Percentiles rank a stretch among this genome's conserved stretches.
Conservation (phyloP, 306 rosid genomes). For the Dalbergia cochinchinensis region DNA sequence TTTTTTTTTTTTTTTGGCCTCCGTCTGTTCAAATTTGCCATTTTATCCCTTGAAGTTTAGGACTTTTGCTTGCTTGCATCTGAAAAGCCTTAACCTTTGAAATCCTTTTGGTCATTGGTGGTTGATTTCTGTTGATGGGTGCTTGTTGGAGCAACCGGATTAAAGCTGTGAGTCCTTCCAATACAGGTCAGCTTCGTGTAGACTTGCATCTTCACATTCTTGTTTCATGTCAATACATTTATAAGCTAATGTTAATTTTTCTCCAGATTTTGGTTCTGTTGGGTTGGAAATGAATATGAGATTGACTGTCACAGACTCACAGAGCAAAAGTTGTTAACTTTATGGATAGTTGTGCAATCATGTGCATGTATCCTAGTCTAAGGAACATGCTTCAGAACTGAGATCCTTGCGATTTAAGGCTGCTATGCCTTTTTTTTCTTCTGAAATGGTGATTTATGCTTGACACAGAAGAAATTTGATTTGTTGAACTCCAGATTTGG, state of each 20-base stretch:
- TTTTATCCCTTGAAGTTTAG: conserved; percentile 32
- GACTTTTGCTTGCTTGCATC: conserved; percentile 39
- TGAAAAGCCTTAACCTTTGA: conserved; percentile 44
- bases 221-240: neutral
- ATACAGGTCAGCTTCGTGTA: conserved; percentile 62
- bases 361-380: conserved; percentile 20
- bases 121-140: conserved; percentile 76
- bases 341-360: conserved; percentile 26
- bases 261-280: conserved; percentile 19
- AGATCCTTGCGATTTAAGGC: conserved; percentile 44
- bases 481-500: conserved; percentile 30
- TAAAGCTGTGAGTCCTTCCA: conserved; percentile 73
- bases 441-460: conserved; percentile 38
- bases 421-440: conserved; percentile 33
- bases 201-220: conserved; percentile 8
- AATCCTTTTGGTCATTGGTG: conserved; percentile 13
- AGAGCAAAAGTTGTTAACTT: conserved; percentile 41
- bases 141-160: conserved; percentile 87
- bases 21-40: conserved; percentile 18
- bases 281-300: conserved; percentile 21
- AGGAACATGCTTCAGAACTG: conserved; percentile 42
- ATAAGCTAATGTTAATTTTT: conserved; percentile 24
- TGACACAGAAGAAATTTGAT: conserved; percentile 6
- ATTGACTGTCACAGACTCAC: neutral
- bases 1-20: conserved; percentile 1